Conservation (phyloP, 2,329 filamentous ascomycete species). For the Alternaria arborescens region DNA sequence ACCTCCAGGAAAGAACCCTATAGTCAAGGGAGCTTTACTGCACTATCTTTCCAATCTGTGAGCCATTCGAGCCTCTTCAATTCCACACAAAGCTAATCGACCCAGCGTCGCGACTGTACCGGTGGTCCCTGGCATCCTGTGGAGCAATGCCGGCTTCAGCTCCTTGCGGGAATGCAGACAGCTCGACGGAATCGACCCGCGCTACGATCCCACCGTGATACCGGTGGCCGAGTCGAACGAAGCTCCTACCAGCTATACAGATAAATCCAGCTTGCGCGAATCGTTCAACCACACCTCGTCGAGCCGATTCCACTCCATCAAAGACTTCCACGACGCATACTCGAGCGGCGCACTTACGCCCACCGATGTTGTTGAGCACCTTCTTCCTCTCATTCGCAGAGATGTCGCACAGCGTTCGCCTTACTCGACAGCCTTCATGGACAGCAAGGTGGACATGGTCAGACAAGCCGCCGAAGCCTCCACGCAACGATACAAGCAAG, state of each 20-base stretch:
- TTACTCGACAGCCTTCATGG: conserved; percentile 78
- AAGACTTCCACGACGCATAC: conserved; percentile 82
- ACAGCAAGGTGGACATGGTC: conserved; percentile 69
- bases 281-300: conserved; percentile 22
- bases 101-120: conserved; percentile 67
- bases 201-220: conserved; percentile 67
- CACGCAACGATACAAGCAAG: conserved; percentile 73
- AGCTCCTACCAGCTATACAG: conserved; percentile 29
- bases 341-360: conserved; percentile 75
- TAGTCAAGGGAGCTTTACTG: conserved; percentile 71
- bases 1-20: conserved; percentile 67
- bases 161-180: conserved; percentile 63
- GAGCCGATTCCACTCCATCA: conserved; percentile 62
- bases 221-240: conserved; percentile 47
- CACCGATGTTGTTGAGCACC: conserved; percentile 71
- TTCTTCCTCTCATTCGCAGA: conserved; percentile 75
- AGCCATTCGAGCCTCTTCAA: conserved; percentile 31
- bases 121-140: conserved; percentile 71
- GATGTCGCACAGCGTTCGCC: conserved; percentile 63
- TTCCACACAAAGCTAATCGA: conserved; percentile 16
- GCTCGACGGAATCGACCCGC: conserved; percentile 63
- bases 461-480: conserved; percentile 75
- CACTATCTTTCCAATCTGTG: conserved; percentile 70
- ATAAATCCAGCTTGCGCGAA: conserved; percentile 31
- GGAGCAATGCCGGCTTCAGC: conserved; percentile 74